Base-by-base conservation (phyloP, 164 flowering plant species). In the Platanus orientalis region DNA sequence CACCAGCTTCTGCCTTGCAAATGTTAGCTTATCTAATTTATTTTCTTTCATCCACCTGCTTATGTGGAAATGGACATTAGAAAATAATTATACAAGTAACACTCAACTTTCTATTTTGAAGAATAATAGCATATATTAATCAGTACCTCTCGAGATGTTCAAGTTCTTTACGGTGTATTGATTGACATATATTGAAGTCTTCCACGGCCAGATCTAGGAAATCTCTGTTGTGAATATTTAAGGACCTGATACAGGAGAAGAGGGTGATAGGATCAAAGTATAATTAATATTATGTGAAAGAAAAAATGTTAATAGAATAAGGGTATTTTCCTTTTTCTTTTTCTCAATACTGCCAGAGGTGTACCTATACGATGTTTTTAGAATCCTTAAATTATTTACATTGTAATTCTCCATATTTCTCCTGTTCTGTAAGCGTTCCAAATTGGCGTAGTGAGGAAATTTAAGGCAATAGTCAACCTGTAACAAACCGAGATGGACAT, bases 1-100 rank as follows among this genome's bases (percentile, higher is more conserved):
- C n/a, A n/a, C n/a, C 66, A 78, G 71, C 69, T 80, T 91, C 79
- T 87, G 86, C 71, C 97, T 76, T 1, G 99, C 96, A 77, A 89
- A 94, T 26, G 76, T 80, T 48, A 94, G 84, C 76, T 83, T 75
- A 82, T 91, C 90, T 73, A 94, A 67, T 71, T 77, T 79, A 54
- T 73, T 80, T 60, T 89, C 89, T 49, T 64, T 62, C 32, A 86
- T 65, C 98, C 97, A 94, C 76, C 98, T 93, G 80, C 51, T 63
- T 27, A 70, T 95, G 74, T 1, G 99, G 93, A 77, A 89, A 94
- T 25, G 75, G 49, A 16, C 16, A 45, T 10, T 19, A 3, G 19
- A 7, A 4, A 3, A 17, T 30, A 7, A 24, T 9, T 6, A 53
- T 25, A 21, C 34, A 2, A 53, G 5, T 52, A 9, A 40, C 7